phyloP scores from a whole-genome alignment of 2,329 filamentous ascomycete genomes.

The Colletotrichum coccodes region DNA sequence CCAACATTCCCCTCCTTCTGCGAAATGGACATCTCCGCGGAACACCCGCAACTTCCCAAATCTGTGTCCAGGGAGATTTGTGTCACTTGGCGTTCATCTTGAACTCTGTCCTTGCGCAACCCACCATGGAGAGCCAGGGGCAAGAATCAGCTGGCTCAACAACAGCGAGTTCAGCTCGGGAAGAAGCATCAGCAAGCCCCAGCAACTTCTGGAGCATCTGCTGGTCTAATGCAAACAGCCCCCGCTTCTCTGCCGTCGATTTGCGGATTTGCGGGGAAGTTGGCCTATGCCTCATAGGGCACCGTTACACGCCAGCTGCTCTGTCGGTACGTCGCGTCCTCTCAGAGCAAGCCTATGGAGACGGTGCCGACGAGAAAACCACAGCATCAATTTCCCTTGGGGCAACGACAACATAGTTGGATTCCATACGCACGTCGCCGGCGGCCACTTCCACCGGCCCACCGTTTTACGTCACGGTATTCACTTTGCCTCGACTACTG shows the following conservation, averaged over 20 bases:
- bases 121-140: slow-evolving; percentile 2
- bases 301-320: neutral
- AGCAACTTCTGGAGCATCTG: slow-evolving; percentile 5
- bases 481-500: slow-evolving; percentile 1
- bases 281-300: slow-evolving; percentile 25
- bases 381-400: neutral
- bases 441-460: slow-evolving; percentile 18
- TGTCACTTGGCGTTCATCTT: slow-evolving; percentile 1
- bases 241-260: slow-evolving; percentile 24
- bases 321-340: neutral
- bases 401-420: slow-evolving; percentile 7
- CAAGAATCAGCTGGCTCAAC: neutral
- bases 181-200: slow-evolving; percentile 9
- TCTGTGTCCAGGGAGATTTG: neutral
- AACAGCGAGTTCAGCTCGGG: neutral
- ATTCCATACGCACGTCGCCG: slow-evolving; percentile 12
- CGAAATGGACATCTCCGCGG: slow-evolving; percentile 23
- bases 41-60: neutral
- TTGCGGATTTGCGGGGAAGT: slow-evolving; percentile 31
- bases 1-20: slow-evolving; percentile 12
- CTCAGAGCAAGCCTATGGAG: neutral
- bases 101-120: slow-evolving; percentile 6
- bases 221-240: slow-evolving; percentile 30
- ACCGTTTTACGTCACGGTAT: slow-evolving; percentile 30
- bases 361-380: slow-evolving; percentile 6